Conservation (phyloP, 2,329 filamentous ascomycete species). For the Diaporthe longicolla region DNA sequence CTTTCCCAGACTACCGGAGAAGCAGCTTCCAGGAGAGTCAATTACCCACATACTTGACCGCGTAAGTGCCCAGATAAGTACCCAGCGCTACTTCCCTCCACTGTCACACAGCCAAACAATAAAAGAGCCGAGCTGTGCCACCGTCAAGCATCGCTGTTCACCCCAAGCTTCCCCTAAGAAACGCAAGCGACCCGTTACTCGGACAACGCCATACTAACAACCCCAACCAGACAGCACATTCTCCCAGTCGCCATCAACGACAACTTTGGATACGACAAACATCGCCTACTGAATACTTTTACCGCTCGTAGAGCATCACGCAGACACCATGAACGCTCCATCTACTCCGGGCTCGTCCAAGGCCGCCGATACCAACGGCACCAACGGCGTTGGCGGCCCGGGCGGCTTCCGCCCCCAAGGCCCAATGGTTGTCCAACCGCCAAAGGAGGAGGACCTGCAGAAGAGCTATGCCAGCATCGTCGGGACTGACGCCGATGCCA, state of each 20-base stretch:
- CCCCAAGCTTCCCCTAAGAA: background rate
- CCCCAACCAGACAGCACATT: background rate
- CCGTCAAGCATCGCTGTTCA: background rate
- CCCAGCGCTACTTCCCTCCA: background rate
- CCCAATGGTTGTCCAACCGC: conserved; percentile 82
- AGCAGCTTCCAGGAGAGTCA: conserved; percentile 27
- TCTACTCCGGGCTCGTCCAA: conserved; percentile 43
- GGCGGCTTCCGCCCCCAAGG: conserved; percentile 65
- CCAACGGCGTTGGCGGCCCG: conserved; percentile 43
- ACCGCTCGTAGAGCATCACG: background rate
- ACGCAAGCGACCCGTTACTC: conserved; percentile 5
- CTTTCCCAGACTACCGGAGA: background rate
- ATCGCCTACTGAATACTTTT: conserved; percentile 17
- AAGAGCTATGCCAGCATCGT: conserved; percentile 79
- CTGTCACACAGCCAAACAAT: background rate
- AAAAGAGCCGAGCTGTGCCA: no score
- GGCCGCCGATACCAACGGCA: conserved; percentile 46
- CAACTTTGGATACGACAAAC: background rate
- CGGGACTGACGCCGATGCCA: conserved; percentile 75
- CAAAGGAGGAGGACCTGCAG: conserved; percentile 86
- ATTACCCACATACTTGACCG: conserved; percentile 22
- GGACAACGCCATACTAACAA: conserved; percentile 11
- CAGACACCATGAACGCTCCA: conserved; percentile 26
- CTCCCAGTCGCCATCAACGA: background rate
- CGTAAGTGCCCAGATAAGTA: background rate